Percentiles rank a stretch among this genome's conserved stretches.
Evolutionary conservation across 345 rosid species (phyloP).

Genomic region (Lumnitzera racemosa): DNA sequence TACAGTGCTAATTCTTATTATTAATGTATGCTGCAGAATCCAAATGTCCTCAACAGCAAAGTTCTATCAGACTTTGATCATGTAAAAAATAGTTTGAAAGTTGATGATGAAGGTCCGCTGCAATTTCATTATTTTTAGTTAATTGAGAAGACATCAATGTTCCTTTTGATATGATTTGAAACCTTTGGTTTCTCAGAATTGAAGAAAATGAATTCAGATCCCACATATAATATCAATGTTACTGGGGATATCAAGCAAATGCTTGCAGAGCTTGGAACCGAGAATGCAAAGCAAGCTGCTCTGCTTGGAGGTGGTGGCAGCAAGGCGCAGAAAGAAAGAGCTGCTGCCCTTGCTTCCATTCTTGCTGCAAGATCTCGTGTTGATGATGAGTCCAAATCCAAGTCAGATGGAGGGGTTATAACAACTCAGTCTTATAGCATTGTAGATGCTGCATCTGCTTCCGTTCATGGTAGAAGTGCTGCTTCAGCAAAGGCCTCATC

Average conservation of each 20-base stretch:
- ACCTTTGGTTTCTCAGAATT: slow-evolving; percentile 30
- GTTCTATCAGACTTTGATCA: slow-evolving; percentile 82
- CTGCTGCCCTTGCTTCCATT: slow-evolving; percentile 81
- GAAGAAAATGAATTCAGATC: slow-evolving; percentile 62
- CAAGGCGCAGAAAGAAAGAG: slow-evolving; percentile 90
- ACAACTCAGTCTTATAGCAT: slow-evolving; percentile 50
- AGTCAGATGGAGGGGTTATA: slow-evolving; percentile 42
- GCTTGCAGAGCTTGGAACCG: slow-evolving; percentile 89
- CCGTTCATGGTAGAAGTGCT: slow-evolving; percentile 95
- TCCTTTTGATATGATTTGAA: slow-evolving; percentile 1
- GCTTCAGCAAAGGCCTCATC: slow-evolving; percentile 80
- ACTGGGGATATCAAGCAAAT: slow-evolving; percentile 83
- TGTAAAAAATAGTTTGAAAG: slow-evolving; percentile 61
- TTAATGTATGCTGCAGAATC: slow-evolving; percentile 45
- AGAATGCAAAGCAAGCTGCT: slow-evolving; percentile 77
- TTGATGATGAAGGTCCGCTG: slow-evolving; percentile 76
- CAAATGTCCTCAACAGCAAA: slow-evolving; percentile 61
- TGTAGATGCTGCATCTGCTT: slow-evolving; percentile 97
- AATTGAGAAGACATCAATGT: slow-evolving; percentile 2
- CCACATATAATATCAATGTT: slow-evolving; percentile 64
- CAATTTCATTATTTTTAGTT: slow-evolving; percentile 4
- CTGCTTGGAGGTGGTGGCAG: slow-evolving; percentile 93
- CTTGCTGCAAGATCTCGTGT: slow-evolving; percentile 74
- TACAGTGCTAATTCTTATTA: neutral
- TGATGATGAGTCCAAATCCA: slow-evolving; percentile 52